Percentiles rank a stretch among this genome's conserved stretches.
Conservation (phyloP, 2,329 filamentous ascomycete species). For the Cordyceps javanica region DNA sequence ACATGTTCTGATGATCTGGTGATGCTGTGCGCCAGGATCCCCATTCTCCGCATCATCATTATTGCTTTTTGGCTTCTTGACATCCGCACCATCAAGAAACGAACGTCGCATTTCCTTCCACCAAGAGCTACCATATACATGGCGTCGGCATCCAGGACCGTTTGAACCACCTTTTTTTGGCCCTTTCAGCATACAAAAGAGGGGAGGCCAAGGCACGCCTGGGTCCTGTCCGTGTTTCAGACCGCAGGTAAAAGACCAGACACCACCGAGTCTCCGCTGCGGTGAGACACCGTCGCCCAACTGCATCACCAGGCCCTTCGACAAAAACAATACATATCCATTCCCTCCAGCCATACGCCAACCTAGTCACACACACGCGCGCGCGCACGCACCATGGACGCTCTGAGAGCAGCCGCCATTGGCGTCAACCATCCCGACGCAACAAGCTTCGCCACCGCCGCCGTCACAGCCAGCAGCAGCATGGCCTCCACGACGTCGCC, state of each 20-base stretch:
- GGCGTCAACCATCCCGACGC: constrained; percentile 10
- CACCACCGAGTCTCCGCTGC: not conserved
- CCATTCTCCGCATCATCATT: not conserved
- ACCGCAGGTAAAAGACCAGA: not conserved
- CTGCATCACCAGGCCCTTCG: not conserved
- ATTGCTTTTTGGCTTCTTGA: not conserved
- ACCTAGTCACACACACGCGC: not conserved
- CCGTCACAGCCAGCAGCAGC: not conserved
- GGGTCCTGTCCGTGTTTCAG: not conserved
- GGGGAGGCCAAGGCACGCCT: not conserved
- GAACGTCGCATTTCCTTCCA: not conserved
- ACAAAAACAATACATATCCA: not conserved
- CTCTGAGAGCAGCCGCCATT: constrained; percentile 7
- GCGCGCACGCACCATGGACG: not conserved
- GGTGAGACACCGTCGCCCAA: not conserved
- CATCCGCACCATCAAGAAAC: not conserved
- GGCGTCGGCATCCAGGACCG: not conserved
- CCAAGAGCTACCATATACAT: not conserved
- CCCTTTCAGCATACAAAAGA: not conserved
- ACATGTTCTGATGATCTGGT: not conserved
- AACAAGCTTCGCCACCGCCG: not conserved
- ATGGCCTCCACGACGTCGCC: not conserved
- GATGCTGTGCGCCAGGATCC: constrained; percentile 4
- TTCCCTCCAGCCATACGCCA: not conserved
- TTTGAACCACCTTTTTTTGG: not conserved